Percentiles rank a stretch among this genome's conserved stretches.
Evolutionary conservation across 1,139 yeast species (phyloP).

Genomic region (Diutina neorugosa): DNA sequence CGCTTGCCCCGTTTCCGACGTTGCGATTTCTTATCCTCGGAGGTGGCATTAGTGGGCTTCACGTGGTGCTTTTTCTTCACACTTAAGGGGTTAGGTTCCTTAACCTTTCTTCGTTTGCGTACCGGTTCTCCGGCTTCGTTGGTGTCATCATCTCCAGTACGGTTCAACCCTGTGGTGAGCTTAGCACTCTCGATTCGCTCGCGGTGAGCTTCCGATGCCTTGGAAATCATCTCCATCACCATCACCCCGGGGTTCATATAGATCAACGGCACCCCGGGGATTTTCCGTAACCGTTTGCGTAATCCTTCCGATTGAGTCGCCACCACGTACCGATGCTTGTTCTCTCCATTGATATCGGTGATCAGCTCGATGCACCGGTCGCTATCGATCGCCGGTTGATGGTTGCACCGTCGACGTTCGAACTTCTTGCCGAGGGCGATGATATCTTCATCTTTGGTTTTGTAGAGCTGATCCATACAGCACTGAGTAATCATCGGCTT

Average conservation of each 20-base stretch:
- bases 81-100: constrained; percentile 76
- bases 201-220: constrained; percentile 50
- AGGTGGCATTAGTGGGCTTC: constrained; percentile 9
- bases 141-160: constrained; percentile 25
- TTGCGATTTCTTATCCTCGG: constrained; percentile 22
- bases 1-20: constrained; percentile 28
- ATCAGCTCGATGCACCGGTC: constrained; percentile 66
- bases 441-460: constrained; percentile 56
- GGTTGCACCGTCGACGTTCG: constrained; percentile 67
- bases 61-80: constrained; percentile 41
- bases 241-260: constrained; percentile 85
- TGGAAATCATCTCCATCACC: constrained; percentile 90
- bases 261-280: constrained; percentile 85
- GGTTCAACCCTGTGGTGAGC: constrained; percentile 67
- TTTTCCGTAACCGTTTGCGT: constrained; percentile 51
- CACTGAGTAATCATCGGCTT: constrained; percentile 97
- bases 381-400: constrained; percentile 47
- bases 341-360: constrained; percentile 58
- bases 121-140: constrained; percentile 6
- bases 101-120: constrained; percentile 47
- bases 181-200: constrained; percentile 48
- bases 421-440: constrained; percentile 69
- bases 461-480: constrained; percentile 77
- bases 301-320: constrained; percentile 71
- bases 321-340: constrained; percentile 82